Evolutionary conservation across 371 early-diverging fungal species (phyloP).

Genomic region (Synchytrium microbalum): DNA sequence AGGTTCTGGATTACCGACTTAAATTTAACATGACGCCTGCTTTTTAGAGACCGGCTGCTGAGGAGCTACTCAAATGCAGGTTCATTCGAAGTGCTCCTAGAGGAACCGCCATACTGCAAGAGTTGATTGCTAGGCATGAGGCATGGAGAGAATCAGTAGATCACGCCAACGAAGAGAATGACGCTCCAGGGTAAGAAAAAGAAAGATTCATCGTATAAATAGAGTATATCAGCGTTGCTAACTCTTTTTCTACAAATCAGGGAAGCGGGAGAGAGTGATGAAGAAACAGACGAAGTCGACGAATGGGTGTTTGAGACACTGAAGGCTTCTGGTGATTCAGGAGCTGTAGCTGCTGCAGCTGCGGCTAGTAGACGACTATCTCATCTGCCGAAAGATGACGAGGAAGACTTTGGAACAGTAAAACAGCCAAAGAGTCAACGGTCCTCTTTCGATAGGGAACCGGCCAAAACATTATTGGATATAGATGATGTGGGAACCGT

Average conservation of each 20-base stretch:
- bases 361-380: not conserved
- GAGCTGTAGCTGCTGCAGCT: not conserved
- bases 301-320: conserved; percentile 33
- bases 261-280: conserved; percentile 8
- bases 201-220: no score
- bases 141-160: conserved; percentile 21
- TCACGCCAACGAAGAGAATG: conserved; percentile 9
- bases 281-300: conserved; percentile 18
- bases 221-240: not conserved
- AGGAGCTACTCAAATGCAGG: conserved; percentile 40
- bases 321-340: conserved; percentile 3
- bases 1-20: no score
- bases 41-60: conserved; percentile 41
- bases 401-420: not conserved
- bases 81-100: conserved; percentile 34
- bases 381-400: not conserved
- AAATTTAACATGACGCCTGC: not conserved
- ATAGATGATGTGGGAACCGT: not conserved
- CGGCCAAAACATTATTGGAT: not conserved
- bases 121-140: conserved; percentile 30
- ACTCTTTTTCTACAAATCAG: not conserved
- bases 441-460: conserved; percentile 1
- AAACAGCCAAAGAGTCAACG: not conserved
- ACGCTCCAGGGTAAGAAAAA: not conserved
- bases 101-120: conserved; percentile 23